Evolutionary conservation across 352 stramenopile species (phyloP).

Genomic region (Albugo candida): DNA sequence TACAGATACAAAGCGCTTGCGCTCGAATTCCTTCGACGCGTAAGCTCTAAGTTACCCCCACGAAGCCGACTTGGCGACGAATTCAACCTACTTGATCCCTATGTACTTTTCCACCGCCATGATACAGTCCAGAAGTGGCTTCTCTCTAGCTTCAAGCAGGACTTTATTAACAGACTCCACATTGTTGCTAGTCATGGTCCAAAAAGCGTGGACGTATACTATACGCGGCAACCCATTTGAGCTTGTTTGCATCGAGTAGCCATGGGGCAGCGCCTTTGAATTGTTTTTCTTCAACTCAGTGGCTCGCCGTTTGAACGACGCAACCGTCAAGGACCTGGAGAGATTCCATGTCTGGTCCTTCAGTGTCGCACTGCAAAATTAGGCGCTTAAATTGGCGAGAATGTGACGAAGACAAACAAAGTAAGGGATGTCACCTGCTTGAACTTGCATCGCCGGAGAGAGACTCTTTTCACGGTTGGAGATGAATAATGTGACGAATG

Average conservation of each 20-base stretch:
- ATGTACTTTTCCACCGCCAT: too few species aligned
- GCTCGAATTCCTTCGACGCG: too few species aligned
- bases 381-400: slow-evolving; percentile 4
- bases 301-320: neutral
- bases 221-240: neutral
- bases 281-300: neutral
- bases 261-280: neutral
- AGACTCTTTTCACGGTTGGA: neutral
- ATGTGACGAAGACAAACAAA: slow-evolving; percentile 2
- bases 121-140: slow-evolving; percentile 1
- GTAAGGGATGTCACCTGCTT: neutral
- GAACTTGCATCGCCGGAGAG: neutral
- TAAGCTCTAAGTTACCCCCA: too few species aligned
- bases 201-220: slow-evolving; percentile 1
- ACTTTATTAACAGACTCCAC: slow-evolving; percentile 2
- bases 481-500: neutral
- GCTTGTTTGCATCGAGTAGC: neutral
- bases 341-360: neutral
- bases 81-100: too few species aligned
- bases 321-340: neutral
- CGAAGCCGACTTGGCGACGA: too few species aligned
- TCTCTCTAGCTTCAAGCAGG: neutral
- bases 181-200: slow-evolving; percentile 1
- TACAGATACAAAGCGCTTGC: too few species aligned
- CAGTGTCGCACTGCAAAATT: slow-evolving; percentile 1